phyloP scores from a whole-genome alignment of 768 basidiomycete genomes.

The Kwoniella mangroviensis region DNA sequence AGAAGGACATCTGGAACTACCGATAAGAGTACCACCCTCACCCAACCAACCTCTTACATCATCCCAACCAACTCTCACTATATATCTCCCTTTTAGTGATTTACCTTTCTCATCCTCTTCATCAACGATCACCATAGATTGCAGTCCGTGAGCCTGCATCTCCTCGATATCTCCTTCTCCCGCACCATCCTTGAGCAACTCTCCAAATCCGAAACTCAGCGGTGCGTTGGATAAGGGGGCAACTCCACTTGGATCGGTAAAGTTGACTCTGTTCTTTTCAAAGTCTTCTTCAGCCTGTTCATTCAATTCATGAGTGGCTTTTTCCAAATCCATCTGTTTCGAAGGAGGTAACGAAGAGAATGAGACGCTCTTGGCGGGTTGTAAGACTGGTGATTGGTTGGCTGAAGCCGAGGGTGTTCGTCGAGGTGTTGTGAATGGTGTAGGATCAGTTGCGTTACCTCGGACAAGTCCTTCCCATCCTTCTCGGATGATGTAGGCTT shows the following conservation, averaged over 20 bases:
- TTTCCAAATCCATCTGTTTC: constrained; percentile 46
- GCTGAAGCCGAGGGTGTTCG: constrained; percentile 48
- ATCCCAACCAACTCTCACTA: constrained; percentile 96
- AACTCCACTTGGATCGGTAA: constrained; percentile 37
- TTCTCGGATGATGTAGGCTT: constrained; percentile 94
- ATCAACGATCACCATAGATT: constrained; percentile 36
- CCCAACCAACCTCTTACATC: constrained; percentile 95
- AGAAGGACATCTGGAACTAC: constrained; percentile 54
- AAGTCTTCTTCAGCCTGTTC: constrained; percentile 12
- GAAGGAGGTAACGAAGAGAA: constrained; percentile 54
- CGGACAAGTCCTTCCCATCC: constrained; percentile 97
- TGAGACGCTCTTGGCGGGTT: constrained; percentile 49
- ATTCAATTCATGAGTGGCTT: constrained; percentile 19
- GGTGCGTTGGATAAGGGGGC: constrained; percentile 50
- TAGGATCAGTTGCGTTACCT: constrained; percentile 68
- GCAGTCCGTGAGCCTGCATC: constrained; percentile 28
- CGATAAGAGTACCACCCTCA: constrained; percentile 62
- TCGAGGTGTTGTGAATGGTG: constrained; percentile 37
- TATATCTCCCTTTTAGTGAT: constrained; percentile 85
- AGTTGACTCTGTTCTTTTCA: constrained; percentile 27
- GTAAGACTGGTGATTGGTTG: constrained; percentile 30
- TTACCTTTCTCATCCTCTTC: constrained; percentile 61
- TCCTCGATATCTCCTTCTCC: constrained; percentile 65
- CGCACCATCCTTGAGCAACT: constrained; percentile 64
- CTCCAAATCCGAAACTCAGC: constrained; percentile 59